Evolutionary conservation across 495 filamentous ascomycete genomes (phyloP), one percentile per base, ranked within the genome.

Genomic region (Aspergillus olivimuriae): DNA sequence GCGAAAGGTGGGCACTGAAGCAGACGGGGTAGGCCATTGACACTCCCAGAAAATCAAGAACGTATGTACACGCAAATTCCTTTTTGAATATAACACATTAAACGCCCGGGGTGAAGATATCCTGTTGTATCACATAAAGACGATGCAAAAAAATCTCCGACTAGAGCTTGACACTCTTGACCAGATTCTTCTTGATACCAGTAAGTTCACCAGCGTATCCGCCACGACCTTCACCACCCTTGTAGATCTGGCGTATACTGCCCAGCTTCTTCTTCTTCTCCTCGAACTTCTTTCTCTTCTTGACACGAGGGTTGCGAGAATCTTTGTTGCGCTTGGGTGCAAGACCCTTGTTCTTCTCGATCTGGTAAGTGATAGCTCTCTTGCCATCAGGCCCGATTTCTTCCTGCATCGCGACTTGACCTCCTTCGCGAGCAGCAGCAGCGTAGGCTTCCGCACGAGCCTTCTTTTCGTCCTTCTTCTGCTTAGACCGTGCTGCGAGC

Each of bases 291-390:
- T 84, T 85, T 66, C 86, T 77, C 85, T 96, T 98, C 83, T 97
- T 98, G 42, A 98, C 89, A 63, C 92, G 75, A 11, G 94, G 92
- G 67, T 98, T 98, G 47, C 92, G 75, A 36, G 86, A 80, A 41
- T 92, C 87, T 77, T 97, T 96, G 76, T 81, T 94, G 40, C 92
- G 75, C 58, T 85, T 78, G 39, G 90, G 86, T 51, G 86, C 80
- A 50, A 98, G 71, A 23, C 94, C 92, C 74, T 95, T 95, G 65
- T 98, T 98, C 79, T 95, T 95, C 74, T 89, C 74, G 58, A 98
- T 97, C 60, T 81, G 75, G 66, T 94, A 97, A 5, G 77, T 81
- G 62, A 97, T 92, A 55, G 84, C 83, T 35, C 94, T 75, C 71
- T 94, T 94, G 39, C 88, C 90, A 53, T 91, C 87, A 10, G 75